These are phyloP conservation scores for Kwoniella sp. DNA, from an alignment of 768 basidiomycete species.

Conservation along the genomic window DNA sequence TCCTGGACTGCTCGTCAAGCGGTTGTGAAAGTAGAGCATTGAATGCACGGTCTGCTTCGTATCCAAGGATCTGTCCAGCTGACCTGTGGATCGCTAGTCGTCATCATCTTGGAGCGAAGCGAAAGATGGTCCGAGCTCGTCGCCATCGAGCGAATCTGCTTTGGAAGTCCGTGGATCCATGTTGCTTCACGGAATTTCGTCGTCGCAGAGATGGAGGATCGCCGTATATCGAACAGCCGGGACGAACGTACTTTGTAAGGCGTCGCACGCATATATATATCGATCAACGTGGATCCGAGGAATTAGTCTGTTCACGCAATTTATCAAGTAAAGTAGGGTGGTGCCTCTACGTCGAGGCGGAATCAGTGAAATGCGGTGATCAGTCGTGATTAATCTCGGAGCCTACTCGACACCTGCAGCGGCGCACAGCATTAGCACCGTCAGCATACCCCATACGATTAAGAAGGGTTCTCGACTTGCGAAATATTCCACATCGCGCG, in stretches of 20 bases:
- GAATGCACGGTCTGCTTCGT: too few relatives aligned
- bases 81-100: neutral
- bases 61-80: neutral
- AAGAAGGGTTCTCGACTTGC: too few relatives aligned
- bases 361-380: constrained; percentile 1
- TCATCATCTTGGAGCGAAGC: constrained; percentile 3
- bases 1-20: too few relatives aligned
- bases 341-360: neutral
- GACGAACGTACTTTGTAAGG: too few relatives aligned
- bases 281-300: neutral
- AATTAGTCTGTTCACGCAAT: neutral
- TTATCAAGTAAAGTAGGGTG: neutral
- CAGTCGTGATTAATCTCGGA: neutral
- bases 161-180: neutral
- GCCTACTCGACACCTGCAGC: neutral
- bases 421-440: neutral
- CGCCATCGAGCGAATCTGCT: neutral
- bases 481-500: too few relatives aligned
- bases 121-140: constrained; percentile 1
- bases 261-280: too few relatives aligned
- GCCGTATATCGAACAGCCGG: too few relatives aligned
- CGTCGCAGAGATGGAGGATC: too few relatives aligned
- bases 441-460: neutral
- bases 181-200: neutral
- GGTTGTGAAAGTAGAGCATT: too few relatives aligned